Conservation (phyloP, 139 green algal species). For the Asterochloris sp. region DNA sequence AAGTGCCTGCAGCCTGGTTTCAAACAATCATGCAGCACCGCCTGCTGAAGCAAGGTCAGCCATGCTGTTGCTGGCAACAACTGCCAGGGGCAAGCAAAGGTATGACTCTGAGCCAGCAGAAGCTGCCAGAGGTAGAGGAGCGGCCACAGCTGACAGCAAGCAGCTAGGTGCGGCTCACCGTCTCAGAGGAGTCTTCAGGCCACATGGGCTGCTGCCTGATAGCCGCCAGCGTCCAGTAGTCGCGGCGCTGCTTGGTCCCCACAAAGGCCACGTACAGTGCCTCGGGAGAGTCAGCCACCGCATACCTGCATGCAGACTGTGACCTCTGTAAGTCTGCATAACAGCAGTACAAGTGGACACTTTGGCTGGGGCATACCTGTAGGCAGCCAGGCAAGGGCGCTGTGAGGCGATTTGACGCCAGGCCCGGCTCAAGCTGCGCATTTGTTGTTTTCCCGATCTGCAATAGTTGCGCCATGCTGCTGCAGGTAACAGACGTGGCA, state of each 20-base stretch:
- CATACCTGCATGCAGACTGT: constrained; percentile 40
- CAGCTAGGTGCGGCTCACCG: too few relatives aligned
- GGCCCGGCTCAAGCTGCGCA: neutral
- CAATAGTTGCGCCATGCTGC: neutral
- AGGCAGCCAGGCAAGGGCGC: neutral
- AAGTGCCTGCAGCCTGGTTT: neutral
- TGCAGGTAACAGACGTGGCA: too few relatives aligned
- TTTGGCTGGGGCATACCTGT: too few relatives aligned
- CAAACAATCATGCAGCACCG: neutral
- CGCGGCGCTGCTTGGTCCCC: constrained; percentile 62
- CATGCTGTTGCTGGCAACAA: neutral
- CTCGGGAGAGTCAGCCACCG: constrained; percentile 43
- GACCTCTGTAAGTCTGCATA: neutral
- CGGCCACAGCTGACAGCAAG: too few relatives aligned
- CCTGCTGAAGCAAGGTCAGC: neutral
- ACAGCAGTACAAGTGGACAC: neutral
- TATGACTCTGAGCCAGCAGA: neutral
- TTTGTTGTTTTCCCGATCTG: neutral
- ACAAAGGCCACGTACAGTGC: constrained; percentile 67
- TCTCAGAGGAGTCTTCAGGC: neutral
- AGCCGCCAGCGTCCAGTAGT: constrained; percentile 49
- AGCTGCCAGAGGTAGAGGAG: neutral
- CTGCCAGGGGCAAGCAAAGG: neutral
- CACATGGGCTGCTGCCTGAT: constrained; percentile 47
- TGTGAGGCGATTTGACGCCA: neutral